Conservation (phyloP, 805 yeast genomes). For the Ogataea allantospora region DNA sequence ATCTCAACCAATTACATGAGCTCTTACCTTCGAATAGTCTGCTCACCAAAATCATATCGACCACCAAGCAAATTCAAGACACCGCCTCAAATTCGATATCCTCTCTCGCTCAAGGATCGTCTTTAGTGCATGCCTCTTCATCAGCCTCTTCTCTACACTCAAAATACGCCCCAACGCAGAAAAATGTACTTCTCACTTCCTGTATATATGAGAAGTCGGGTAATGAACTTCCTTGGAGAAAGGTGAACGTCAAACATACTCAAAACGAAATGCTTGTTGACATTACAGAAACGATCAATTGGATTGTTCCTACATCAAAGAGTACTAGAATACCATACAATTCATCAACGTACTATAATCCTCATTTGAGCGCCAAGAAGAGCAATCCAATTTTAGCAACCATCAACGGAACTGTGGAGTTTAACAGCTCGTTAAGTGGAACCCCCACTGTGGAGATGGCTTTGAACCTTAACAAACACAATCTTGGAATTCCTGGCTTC, state of each 20-base stretch:
- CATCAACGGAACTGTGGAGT: slow-evolving; percentile 61
- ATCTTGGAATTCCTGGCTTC: slow-evolving; percentile 58
- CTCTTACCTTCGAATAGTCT: slow-evolving; percentile 65
- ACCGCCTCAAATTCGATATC: slow-evolving; percentile 32
- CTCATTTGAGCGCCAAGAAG: slow-evolving; percentile 18
- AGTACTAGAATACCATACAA: slow-evolving; percentile 3
- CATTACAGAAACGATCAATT: slow-evolving; percentile 61
- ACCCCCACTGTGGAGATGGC: slow-evolving; percentile 66
- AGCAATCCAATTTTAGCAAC: slow-evolving; percentile 44
- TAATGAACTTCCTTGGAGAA: slow-evolving; percentile 72
- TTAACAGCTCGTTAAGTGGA: slow-evolving; percentile 73
- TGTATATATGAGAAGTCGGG: slow-evolving; percentile 36
- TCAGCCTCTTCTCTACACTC: slow-evolving; percentile 16
- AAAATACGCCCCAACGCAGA: slow-evolving; percentile 12
- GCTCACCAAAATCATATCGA: slow-evolving; percentile 48
- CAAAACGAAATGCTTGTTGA: slow-evolving; percentile 88
- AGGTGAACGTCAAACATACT: slow-evolving; percentile 63
- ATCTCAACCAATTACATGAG: slow-evolving; percentile 66
- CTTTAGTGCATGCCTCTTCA: slow-evolving; percentile 19
- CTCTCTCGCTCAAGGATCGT: slow-evolving; percentile 28
- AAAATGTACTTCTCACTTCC: slow-evolving; percentile 8
- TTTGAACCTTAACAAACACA: slow-evolving; percentile 46
- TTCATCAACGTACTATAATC: slow-evolving; percentile 32
- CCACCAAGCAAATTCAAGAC: slow-evolving; percentile 35
- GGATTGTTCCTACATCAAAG: slow-evolving; percentile 43